Conservation (phyloP, 352 stramenopile genomes). For the Pythium aristosporum region DNA sequence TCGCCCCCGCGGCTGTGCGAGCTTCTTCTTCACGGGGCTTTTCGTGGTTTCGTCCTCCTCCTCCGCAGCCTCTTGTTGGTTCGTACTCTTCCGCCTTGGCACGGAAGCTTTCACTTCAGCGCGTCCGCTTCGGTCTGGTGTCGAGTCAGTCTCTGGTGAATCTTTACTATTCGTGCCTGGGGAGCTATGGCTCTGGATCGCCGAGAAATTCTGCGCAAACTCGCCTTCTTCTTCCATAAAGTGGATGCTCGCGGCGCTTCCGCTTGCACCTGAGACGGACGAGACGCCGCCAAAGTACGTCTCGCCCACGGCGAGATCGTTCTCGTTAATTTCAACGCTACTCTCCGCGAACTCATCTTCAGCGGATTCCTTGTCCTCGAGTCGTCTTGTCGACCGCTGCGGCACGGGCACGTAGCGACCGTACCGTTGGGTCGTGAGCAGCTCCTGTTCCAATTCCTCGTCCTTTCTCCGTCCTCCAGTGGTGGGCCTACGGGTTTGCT, state of each 20-base stretch:
- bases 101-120: neutral
- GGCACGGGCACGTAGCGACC: conserved; percentile 28
- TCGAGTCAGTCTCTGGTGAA: conserved; percentile 25
- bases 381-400: conserved; percentile 1
- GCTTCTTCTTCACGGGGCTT: conserved; percentile 42
- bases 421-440: conserved; percentile 28
- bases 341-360: neutral
- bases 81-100: conserved; percentile 23
- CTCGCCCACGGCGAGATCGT: conserved; percentile 30
- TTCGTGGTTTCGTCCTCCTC: neutral
- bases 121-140: conserved; percentile 2
- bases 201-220: conserved; percentile 49
- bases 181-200: conserved; percentile 37
- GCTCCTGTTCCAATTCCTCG: conserved; percentile 12
- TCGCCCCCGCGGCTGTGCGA: neutral
- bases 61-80: conserved; percentile 29
- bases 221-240: conserved; percentile 55
- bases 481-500: neutral
- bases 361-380: neutral
- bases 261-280: conserved; percentile 59
- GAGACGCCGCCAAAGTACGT: conserved; percentile 75
- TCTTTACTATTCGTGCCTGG: conserved; percentile 25
- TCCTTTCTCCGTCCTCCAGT: neutral
- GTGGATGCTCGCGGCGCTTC: conserved; percentile 52
- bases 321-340: neutral